Evolutionary conservation across 768 basidiomycete genomes (phyloP).

Genomic region (Tricholoma terreum): DNA sequence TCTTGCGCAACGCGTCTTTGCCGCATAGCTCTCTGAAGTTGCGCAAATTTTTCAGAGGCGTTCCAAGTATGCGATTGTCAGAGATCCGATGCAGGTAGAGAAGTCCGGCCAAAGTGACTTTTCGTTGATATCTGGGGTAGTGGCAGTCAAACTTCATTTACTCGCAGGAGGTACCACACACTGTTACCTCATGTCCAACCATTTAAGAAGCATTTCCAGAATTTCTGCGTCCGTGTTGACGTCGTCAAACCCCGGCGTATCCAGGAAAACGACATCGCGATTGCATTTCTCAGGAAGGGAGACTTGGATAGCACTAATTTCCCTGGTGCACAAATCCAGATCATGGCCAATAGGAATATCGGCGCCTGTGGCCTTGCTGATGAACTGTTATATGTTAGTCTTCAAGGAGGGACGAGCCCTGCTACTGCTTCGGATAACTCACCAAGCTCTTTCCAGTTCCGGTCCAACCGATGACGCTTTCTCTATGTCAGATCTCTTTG

Average conservation of each 20-base stretch:
- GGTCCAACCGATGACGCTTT: neutral
- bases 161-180: neutral
- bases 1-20: slow-evolving; percentile 34
- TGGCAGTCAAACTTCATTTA: neutral
- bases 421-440: neutral
- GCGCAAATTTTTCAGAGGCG: slow-evolving; percentile 37
- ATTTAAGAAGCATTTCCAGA: slow-evolving; percentile 1
- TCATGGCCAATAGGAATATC: neutral
- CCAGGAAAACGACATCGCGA: slow-evolving; percentile 1
- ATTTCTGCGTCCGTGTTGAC: slow-evolving; percentile 5
- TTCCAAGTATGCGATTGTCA: slow-evolving; percentile 35
- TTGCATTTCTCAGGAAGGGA: neutral
- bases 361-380: neutral
- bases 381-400: neutral
- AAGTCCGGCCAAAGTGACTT: slow-evolving; percentile 15
- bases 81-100: slow-evolving; percentile 19
- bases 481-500: neutral
- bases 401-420: neutral
- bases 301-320: neutral
- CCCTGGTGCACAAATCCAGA: neutral
- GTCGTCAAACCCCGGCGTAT: slow-evolving; percentile 9
- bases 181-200: neutral
- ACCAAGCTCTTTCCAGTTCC: neutral
- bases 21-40: slow-evolving; percentile 46
- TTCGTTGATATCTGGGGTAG: neutral